Base-by-base conservation (phyloP, 768 basidiomycete species). In the Lactifluus hygrophoroides region DNA sequence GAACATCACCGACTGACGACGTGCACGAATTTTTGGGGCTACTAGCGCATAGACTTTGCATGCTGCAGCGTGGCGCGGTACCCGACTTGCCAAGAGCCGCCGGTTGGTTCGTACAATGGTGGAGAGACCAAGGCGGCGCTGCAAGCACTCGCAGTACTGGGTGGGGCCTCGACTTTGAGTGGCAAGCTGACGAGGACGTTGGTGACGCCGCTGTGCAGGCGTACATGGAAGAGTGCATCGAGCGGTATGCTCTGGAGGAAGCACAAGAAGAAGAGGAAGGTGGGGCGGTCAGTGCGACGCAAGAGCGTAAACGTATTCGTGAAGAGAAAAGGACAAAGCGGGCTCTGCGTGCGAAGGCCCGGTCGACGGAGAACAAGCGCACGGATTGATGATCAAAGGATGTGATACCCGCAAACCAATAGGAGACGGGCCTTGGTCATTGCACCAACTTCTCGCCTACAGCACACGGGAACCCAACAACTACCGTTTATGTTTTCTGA, bases 131-230 rank as follows among this genome's bases (percentile, higher is more conserved):
- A 64, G 88, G 87, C 52, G 78, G 84, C 6, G 72, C 58, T 2
- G 23, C 35, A n/a, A 51, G 53, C 19, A 48, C 51, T 42, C 66
- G 67, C 44, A 73, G 72, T n/a, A 81, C 79, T 51, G 88, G 87
- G 2, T 91, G 89, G 89, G 89, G 89, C 51, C 90, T 91, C 67
- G 89, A 91, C 71, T 81, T 91, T 59, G 85, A 90, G 69, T 89
- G 88, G 88, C 53, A 51, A 55, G 50, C 57, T 19, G 56, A 62
- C 52, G 57, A 54, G 50, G 58, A 64, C 53, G 66, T 46, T 47
- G 56, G 55, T n/a, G 69, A 65, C 48, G 64, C 58, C 23, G 57
- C 74, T 34, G 71, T 88, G 3, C 85, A 87, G 68, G 68, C 70
- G 30, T 81, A 81, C 67, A 91, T 90, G 87, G 88, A 86, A 66